phyloP scores from a whole-genome alignment of 257 asterid genomes.

The Ballota nigra region DNA sequence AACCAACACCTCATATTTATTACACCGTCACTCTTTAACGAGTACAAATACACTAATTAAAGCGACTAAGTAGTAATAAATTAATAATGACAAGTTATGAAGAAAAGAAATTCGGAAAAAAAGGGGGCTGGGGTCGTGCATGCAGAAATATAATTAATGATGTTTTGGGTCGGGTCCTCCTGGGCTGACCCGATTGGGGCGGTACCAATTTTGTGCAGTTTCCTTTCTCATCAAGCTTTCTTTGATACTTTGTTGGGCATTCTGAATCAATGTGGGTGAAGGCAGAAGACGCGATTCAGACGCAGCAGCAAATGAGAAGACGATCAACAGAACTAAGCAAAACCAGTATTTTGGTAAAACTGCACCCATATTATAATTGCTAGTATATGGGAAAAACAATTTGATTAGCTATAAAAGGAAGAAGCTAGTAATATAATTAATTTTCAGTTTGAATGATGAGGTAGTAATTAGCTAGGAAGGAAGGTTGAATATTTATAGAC shows the following conservation, averaged over 20 bases:
- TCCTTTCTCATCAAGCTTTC: conserved; percentile 25
- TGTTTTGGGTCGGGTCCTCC: conserved; percentile 62
- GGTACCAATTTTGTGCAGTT: conserved; percentile 20
- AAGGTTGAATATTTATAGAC: conserved; percentile 23
- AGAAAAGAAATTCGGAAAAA: no score
- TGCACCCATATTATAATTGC: conserved; percentile 19
- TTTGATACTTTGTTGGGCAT: conserved; percentile 27
- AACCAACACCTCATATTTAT: no score
- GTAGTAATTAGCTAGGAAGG: background rate
- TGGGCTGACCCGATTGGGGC: conserved; percentile 34
- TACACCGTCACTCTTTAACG: no score
- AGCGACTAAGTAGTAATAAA: no score
- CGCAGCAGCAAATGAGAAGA: background rate
- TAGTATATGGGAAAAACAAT: no score
- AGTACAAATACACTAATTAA: no score
- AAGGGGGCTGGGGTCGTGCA: no score
- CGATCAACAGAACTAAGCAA: conserved; percentile 23
- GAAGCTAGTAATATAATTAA: no score
- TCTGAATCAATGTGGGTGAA: conserved; percentile 26
- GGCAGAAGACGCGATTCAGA: conserved; percentile 24
- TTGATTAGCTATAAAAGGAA: background rate
- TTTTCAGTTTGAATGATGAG: background rate
- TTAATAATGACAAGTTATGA: no score
- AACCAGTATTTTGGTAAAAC: conserved; percentile 11
- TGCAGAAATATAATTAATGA: conserved; percentile 20